phyloP scores from a whole-genome alignment of 2,329 filamentous ascomycete species.

The Trichoderma harzianum region DNA sequence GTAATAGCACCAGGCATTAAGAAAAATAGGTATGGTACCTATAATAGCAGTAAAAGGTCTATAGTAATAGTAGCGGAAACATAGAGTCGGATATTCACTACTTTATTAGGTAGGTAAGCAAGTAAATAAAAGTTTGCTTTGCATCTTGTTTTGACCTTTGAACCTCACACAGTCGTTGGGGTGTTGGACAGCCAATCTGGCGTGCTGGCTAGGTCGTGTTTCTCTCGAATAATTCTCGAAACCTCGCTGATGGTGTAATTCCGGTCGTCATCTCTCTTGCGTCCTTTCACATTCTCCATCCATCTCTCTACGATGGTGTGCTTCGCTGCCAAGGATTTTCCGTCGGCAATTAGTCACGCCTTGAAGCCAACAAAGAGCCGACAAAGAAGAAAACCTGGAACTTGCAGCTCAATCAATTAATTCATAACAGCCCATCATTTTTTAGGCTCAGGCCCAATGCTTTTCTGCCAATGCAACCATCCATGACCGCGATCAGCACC shows the following conservation, averaged over 20 bases:
- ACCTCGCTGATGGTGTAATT: neutral
- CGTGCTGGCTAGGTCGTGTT: neutral
- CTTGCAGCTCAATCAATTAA: neutral
- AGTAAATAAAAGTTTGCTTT: no score
- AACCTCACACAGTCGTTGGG: no score
- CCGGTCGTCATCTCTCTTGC: neutral
- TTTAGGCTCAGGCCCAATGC: neutral
- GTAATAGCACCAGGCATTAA: no score
- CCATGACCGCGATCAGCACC: neutral
- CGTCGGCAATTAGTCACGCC: neutral
- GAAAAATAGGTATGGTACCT: no score
- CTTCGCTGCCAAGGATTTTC: neutral
- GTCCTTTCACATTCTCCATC: neutral
- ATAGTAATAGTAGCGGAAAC: no score
- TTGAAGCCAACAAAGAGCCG: neutral
- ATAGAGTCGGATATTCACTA: no score
- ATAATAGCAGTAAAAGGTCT: no score
- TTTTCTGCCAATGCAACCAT: neutral
- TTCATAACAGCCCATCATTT: neutral
- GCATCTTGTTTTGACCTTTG: no score
- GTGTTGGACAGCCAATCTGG: no score
- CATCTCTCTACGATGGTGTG: neutral
- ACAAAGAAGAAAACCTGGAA: neutral
- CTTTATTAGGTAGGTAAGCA: no score
- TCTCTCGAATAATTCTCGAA: neutral